These are phyloP conservation scores for Parasitella parasitica DNA, from an alignment of 371 early-diverging fungal species.

Conservation along the genomic window DNA sequence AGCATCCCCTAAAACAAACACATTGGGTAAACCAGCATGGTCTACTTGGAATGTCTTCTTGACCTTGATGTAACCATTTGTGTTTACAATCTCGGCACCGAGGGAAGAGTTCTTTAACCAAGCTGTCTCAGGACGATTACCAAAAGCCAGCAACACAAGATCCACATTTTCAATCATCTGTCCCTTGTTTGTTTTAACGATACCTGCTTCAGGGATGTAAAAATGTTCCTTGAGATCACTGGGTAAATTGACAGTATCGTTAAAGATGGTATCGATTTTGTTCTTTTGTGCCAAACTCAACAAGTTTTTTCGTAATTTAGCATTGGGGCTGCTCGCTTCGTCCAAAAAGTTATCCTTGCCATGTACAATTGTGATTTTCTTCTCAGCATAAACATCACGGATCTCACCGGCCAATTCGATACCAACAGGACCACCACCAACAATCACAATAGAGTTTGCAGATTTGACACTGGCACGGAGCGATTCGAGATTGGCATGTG, in stretches of 20 bases:
- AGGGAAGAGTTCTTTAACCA: conserved; percentile 20
- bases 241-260: conserved; percentile 39
- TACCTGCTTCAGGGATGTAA: neutral
- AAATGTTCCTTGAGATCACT: conserved; percentile 10
- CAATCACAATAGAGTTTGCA: conserved; percentile 50
- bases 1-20: conserved; percentile 64
- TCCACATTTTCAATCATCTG: conserved; percentile 38
- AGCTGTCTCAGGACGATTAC: conserved; percentile 32
- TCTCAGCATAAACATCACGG: conserved; percentile 31
- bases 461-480: conserved; percentile 33
- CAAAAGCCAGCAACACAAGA: conserved; percentile 52
- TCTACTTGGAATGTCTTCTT: conserved; percentile 58
- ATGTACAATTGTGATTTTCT: conserved; percentile 55
- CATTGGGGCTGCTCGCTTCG: neutral
- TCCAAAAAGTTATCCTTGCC: conserved; percentile 25
- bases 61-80: conserved; percentile 38
- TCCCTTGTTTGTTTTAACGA: conserved; percentile 32
- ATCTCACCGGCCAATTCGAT: conserved; percentile 60
- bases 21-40: conserved; percentile 30
- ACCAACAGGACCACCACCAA: conserved; percentile 61
- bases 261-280: conserved; percentile 46
- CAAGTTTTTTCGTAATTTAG: conserved; percentile 30
- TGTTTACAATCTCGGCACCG: conserved; percentile 9
- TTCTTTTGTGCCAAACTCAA: conserved; percentile 28
- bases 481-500: conserved; percentile 21